These are phyloP conservation scores for Beauveria caledonica DNA, from an alignment of 2,329 filamentous ascomycete species.

Conservation along the genomic window DNA sequence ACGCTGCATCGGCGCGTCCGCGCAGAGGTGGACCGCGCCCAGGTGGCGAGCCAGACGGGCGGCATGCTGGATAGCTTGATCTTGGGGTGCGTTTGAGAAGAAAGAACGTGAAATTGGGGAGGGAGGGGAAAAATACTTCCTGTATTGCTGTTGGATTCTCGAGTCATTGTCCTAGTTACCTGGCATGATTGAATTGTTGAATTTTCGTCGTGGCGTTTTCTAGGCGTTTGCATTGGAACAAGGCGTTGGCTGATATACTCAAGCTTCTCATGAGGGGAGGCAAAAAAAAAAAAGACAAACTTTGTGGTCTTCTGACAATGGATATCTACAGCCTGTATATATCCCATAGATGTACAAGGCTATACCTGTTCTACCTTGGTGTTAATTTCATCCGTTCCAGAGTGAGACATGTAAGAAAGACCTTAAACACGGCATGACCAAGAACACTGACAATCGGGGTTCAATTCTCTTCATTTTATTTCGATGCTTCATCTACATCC, in stretches of 20 bases:
- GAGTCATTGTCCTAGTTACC: not conserved
- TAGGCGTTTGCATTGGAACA: constrained; percentile 4
- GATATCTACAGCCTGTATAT: not conserved
- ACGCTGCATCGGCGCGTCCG: constrained; percentile 63
- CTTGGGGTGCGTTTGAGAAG: not conserved
- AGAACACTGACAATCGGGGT: not conserved
- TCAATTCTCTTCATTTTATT: constrained; percentile 1
- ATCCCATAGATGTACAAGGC: not conserved
- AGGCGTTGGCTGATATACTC: not conserved
- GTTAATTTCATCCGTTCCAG: too few species aligned
- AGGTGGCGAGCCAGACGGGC: constrained; percentile 70
- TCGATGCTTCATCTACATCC: constrained; percentile 1
- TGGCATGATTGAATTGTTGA: not conserved
- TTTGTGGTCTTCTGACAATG: not conserved
- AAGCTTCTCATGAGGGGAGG: not conserved
- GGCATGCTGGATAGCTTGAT: constrained; percentile 75
- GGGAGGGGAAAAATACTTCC: not conserved
- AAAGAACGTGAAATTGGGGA: not conserved
- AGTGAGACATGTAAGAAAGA: too few species aligned
- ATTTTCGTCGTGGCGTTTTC: not conserved
- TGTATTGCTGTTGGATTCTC: too few species aligned
- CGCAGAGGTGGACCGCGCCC: constrained; percentile 71
- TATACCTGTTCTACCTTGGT: not conserved
- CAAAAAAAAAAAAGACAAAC: not conserved
- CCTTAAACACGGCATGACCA: too few species aligned